Evolutionary conservation across 306 rosid species (phyloP), one percentile per base, ranked within the genome.

Genomic region (Heteromeles arbutifolia): DNA sequence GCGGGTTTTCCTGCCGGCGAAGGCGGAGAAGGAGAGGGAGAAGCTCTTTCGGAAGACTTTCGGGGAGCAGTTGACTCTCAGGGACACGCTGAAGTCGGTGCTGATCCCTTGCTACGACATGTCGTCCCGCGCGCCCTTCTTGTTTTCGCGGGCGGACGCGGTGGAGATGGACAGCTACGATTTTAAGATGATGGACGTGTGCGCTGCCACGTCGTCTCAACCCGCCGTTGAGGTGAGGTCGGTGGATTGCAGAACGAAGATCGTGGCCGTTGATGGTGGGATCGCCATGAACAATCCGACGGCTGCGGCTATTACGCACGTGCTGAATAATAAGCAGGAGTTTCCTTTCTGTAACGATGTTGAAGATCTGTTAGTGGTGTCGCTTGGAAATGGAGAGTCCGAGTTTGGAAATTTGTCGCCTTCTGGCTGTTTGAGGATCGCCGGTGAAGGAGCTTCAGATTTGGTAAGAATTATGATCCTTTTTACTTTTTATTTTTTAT

Each of bases 131-230:
- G 93, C 96, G 10, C 97, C 98, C 34, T 92, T 94, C 74, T 77
- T 94, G 77, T 92, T 94, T 86, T 94, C 98, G 65, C 95, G 98
- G 80, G 97, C 98, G 72, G 98, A 92, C 73, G 98, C 98, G 4
- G 77, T 87, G 43, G 98, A 94, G 81, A 68, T 90, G 83, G 98
- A 94, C 88, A 88, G 93, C 75, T 92, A 88, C 61, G 98, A 94
- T 82, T 94, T 92, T 86, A 92, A 87, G 88, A 92, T 94, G 84
- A 85, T 84, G 26, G 97, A 94, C 57, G 95, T 92, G 4, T 94
- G 97, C 41, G 57, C 82, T 11, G 97, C 96, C 83, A 94, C 97
- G 65, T 90, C 90, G 31, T 85, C 83, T 0, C 81, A 80, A 48
- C 84, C 81, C 15, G 81, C 86, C 19, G 75, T 76, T 0, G 90